A percentile compares a stretch with the other conserved stretches of the same genome.
These are phyloP conservation scores for Trametopsis cervina DNA, from an alignment of 768 basidiomycete genomes.

Conservation along the genomic window DNA sequence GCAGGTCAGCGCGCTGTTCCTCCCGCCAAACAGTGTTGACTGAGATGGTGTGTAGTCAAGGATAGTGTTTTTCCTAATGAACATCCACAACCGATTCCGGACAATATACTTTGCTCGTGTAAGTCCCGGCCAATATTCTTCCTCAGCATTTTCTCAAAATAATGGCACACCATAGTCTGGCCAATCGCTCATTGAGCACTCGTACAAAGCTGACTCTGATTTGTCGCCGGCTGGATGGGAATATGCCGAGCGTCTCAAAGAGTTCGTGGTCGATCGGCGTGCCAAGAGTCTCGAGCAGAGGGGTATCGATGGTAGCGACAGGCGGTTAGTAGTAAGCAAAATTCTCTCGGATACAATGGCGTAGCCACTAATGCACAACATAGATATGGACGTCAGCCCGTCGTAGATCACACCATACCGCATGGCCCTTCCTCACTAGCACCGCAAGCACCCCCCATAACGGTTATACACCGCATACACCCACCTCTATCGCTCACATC, in stretches of 20 bases:
- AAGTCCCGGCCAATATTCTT: conserved; percentile 25
- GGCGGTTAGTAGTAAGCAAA: conserved; percentile 56
- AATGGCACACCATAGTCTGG: conserved; percentile 60
- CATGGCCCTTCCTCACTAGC: conserved; percentile 78
- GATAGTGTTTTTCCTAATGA: conserved; percentile 99
- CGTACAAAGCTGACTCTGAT: conserved; percentile 97
- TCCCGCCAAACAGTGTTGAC: neutral
- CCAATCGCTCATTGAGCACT: conserved; percentile 97
- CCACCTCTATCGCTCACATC: neutral
- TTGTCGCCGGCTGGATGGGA: conserved; percentile 94
- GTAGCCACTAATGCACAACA: too few relatives aligned
- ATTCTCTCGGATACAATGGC: too few relatives aligned
- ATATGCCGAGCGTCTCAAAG: conserved; percentile 83
- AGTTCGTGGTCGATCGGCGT: conserved; percentile 83
- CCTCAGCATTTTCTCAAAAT: too few relatives aligned
- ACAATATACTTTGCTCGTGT: conserved; percentile 97
- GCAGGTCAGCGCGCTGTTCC: conserved; percentile 44
- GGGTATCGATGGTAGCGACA: conserved; percentile 52
- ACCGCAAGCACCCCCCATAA: conserved; percentile 9
- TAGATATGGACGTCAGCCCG: conserved; percentile 98
- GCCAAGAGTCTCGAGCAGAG: conserved; percentile 69
- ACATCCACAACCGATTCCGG: conserved; percentile 90
- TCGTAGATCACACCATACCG: conserved; percentile 87
- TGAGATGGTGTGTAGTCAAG: conserved; percentile 48
- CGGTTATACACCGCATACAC: neutral